Percentiles rank a stretch among this genome's conserved stretches.
Evolutionary conservation across 805 yeast genomes (phyloP).

Genomic region (Hanseniaspora singularis): DNA sequence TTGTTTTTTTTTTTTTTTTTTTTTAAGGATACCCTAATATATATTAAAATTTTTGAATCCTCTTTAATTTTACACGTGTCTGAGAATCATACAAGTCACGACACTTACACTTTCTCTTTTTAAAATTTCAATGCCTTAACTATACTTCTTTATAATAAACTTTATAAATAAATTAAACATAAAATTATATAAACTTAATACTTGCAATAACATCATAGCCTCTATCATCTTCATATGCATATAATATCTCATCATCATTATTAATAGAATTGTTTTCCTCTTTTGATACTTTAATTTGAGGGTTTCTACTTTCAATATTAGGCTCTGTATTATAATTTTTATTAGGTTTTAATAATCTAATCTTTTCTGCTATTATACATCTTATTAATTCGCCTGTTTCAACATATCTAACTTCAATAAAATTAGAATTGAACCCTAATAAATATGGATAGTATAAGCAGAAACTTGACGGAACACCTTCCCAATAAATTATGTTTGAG

Average conservation of each 20-base stretch:
- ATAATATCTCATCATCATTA: conserved; percentile 53
- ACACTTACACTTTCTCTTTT: too few species aligned
- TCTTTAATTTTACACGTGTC: too few species aligned
- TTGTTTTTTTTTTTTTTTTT: too few species aligned
- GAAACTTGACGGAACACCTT: conserved; percentile 84
- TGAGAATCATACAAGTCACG: too few species aligned
- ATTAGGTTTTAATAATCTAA: conserved; percentile 74
- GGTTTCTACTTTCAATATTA: not conserved
- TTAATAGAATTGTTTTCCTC: not conserved
- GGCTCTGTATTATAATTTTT: conserved; percentile 39
- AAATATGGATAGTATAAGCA: conserved; percentile 91
- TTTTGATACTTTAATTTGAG: not conserved
- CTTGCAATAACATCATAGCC: conserved; percentile 90
- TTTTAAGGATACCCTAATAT: too few species aligned
- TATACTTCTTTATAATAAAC: too few species aligned
- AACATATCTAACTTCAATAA: conserved; percentile 85
- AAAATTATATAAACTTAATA: conserved; percentile 36
- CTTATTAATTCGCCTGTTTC: conserved; percentile 68
- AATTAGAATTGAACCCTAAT: conserved; percentile 76
- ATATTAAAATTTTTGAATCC: too few species aligned
- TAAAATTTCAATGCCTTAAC: too few species aligned
- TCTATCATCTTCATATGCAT: conserved; percentile 79
- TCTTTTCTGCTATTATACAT: conserved; percentile 86
- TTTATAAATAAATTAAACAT: too few species aligned
- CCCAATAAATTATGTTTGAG: conserved; percentile 93